phyloP scores from a whole-genome alignment of 495 filamentous ascomycete genomes.

The Glutinoglossum americanum region DNA sequence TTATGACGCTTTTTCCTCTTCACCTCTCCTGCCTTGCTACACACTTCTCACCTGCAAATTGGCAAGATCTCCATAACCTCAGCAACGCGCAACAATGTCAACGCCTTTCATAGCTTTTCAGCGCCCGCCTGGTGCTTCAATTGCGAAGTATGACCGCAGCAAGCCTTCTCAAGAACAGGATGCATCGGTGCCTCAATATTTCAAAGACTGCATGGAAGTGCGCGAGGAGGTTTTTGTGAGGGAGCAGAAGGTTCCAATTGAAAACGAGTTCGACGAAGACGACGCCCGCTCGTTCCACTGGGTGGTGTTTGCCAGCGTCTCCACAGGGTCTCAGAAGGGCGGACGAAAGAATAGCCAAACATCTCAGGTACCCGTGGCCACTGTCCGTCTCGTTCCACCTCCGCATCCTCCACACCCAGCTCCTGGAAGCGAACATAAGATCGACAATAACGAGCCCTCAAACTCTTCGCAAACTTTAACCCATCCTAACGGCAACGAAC shows the following conservation, averaged over 20 bases:
- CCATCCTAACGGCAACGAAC: slow-evolving; percentile 35
- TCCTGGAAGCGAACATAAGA: slow-evolving; percentile 16
- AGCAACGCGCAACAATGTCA: neutral
- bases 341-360: slow-evolving; percentile 15
- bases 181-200: slow-evolving; percentile 30
- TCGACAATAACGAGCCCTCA: slow-evolving; percentile 4
- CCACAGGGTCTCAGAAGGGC: slow-evolving; percentile 13
- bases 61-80: neutral
- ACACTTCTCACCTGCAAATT: neutral
- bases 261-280: slow-evolving; percentile 58
- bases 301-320: slow-evolving; percentile 40
- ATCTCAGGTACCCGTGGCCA: slow-evolving; percentile 34
- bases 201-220: slow-evolving; percentile 59
- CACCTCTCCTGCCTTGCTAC: neutral
- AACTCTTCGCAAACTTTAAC: slow-evolving; percentile 13
- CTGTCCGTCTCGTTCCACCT: slow-evolving; percentile 58
- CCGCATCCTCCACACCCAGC: slow-evolving; percentile 40
- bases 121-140: neutral
- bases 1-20: neutral
- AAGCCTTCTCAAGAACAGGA: slow-evolving; percentile 18
- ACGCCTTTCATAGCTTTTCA: slow-evolving; percentile 2
- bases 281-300: slow-evolving; percentile 64
- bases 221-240: slow-evolving; percentile 55
- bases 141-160: neutral
- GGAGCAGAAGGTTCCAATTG: slow-evolving; percentile 47